Conservation (phyloP, 2,329 filamentous ascomycete genomes). For the Stenocarpella maydis region DNA sequence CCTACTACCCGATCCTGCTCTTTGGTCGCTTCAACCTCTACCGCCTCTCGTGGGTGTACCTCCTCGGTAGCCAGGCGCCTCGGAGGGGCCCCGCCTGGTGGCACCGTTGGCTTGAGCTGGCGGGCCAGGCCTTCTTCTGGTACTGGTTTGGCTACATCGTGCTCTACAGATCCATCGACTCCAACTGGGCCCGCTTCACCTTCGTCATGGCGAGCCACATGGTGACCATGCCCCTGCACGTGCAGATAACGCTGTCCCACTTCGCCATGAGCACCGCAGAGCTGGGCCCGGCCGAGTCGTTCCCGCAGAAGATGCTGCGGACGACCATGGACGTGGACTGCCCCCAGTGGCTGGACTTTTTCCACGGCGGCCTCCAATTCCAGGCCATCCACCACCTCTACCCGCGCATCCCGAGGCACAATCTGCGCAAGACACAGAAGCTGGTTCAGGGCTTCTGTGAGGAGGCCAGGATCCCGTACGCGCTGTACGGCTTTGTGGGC, state of each 20-base stretch:
- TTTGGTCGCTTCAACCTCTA: conserved; percentile 92
- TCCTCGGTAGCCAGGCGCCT: conserved; percentile 74
- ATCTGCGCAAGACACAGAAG: conserved; percentile 77
- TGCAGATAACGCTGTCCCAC: conserved; percentile 91
- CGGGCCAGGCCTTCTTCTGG: conserved; percentile 84
- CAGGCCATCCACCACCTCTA: conserved; percentile 89
- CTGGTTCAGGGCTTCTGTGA: conserved; percentile 83
- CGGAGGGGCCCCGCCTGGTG: conserved; percentile 81
- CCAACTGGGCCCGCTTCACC: conserved; percentile 71
- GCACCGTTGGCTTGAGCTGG: conserved; percentile 83
- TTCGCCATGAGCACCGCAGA: conserved; percentile 94
- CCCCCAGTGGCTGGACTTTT: conserved; percentile 85
- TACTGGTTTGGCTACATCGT: conserved; percentile 85
- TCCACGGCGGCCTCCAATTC: conserved; percentile 90
- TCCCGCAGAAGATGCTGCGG: conserved; percentile 88
- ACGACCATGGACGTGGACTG: conserved; percentile 96
- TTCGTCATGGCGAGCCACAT: conserved; percentile 85
- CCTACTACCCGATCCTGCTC: conserved; percentile 83
- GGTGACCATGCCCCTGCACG: conserved; percentile 81
- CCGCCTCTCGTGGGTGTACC: conserved; percentile 79
- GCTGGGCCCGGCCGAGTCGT: conserved; percentile 83
- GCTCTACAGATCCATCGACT: conserved; percentile 76
- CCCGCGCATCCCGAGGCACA: conserved; percentile 84
- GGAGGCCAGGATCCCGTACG: conserved; percentile 85
- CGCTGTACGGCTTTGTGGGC: conserved; percentile 83